Percentiles rank a stretch among this genome's conserved stretches.
Evolutionary conservation across 306 rosid species (phyloP).

Genomic region (Ziziphus jujuba): DNA sequence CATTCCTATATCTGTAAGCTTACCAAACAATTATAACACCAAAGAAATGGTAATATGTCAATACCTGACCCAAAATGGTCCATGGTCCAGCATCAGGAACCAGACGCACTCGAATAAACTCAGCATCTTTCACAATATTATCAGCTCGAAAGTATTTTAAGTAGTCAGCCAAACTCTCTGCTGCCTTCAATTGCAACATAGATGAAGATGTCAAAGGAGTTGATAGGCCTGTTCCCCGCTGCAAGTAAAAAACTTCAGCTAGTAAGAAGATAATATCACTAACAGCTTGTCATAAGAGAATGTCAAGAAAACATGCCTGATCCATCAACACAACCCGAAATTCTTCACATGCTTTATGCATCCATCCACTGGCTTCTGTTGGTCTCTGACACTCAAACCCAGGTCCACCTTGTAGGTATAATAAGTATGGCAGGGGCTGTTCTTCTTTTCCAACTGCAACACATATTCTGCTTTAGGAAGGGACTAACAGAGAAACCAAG

Average conservation of each 20-base stretch:
- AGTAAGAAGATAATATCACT: slow-evolving; percentile 25
- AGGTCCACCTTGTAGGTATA: slow-evolving; percentile 96
- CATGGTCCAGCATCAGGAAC: slow-evolving; percentile 89
- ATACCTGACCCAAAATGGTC: slow-evolving; percentile 95
- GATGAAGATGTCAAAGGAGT: slow-evolving; percentile 87
- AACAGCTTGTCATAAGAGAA: slow-evolving; percentile 10
- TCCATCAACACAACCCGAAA: slow-evolving; percentile 88
- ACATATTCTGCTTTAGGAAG: slow-evolving; percentile 21
- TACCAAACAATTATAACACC: slow-evolving; percentile 20
- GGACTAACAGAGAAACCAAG: slow-evolving; percentile 6
- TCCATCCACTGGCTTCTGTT: slow-evolving; percentile 88
- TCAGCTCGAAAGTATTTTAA: slow-evolving; percentile 87
- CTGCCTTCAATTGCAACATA: slow-evolving; percentile 71
- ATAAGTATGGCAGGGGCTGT: slow-evolving; percentile 65
- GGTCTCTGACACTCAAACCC: slow-evolving; percentile 84
- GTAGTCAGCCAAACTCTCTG: slow-evolving; percentile 59
- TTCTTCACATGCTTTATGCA: slow-evolving; percentile 79
- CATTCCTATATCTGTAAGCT: slow-evolving; percentile 5
- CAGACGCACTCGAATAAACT: slow-evolving; percentile 73
- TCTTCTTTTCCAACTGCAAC: slow-evolving; percentile 84
- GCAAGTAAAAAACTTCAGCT: slow-evolving; percentile 34
- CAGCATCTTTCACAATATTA: slow-evolving; percentile 87
- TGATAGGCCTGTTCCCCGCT: slow-evolving; percentile 98
- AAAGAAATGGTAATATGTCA: slow-evolving; percentile 20
- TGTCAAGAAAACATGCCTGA: slow-evolving; percentile 59